Conservation (phyloP, 2,329 filamentous ascomycete species). For the Ceratocystis eucalypticola region DNA sequence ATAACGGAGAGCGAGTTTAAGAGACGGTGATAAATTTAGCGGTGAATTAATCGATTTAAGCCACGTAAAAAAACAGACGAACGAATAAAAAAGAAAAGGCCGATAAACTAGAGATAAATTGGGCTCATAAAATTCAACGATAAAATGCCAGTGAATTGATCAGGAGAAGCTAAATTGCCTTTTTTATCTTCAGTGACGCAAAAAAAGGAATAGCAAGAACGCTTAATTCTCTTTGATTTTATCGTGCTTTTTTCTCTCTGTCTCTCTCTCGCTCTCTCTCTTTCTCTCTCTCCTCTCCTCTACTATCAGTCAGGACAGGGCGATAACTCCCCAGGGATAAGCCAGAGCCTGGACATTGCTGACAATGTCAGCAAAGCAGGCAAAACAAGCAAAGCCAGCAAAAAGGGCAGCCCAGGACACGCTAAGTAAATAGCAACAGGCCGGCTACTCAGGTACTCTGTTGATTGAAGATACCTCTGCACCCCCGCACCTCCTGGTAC, state of each 20-base stretch:
- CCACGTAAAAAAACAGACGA: conserved; percentile 2
- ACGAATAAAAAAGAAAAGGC: neutral
- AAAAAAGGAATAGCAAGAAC: neutral
- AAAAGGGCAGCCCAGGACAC: neutral
- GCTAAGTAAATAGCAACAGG: neutral
- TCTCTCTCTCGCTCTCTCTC: neutral
- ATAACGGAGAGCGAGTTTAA: neutral
- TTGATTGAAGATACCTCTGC: neutral
- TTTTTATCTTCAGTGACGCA: neutral
- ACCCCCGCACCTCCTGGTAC: neutral
- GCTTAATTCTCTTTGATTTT: neutral
- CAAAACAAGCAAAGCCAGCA: neutral
- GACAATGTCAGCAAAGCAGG: neutral
- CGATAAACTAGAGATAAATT: neutral
- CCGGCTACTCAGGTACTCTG: neutral
- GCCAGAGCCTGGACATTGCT: neutral
- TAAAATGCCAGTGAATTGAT: neutral
- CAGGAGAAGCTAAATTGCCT: neutral
- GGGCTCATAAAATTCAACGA: neutral
- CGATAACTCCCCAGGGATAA: neutral
- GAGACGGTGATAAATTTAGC: neutral
- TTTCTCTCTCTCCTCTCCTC: neutral
- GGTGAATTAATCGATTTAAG: neutral
- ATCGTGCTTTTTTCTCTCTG: neutral
- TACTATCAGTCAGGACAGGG: neutral